These are phyloP conservation scores for Borealophlyctis nickersoniae DNA, from an alignment of 192 early-diverging fungal species.

Conservation along the genomic window DNA sequence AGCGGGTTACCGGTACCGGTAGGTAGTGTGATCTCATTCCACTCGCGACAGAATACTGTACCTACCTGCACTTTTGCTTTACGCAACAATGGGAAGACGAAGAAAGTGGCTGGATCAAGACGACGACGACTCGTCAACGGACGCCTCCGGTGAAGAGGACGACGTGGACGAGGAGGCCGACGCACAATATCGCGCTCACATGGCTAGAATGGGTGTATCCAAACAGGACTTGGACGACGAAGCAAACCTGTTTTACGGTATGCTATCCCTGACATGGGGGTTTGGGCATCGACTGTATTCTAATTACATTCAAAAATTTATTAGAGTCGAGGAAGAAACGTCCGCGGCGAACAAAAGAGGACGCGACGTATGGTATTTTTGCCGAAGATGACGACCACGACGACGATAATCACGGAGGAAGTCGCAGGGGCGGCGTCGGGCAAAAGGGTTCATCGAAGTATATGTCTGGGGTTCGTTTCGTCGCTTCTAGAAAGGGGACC, in stretches of 20 bases:
- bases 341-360: slow-evolving; percentile 54
- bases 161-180: not conserved
- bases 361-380: slow-evolving; percentile 58
- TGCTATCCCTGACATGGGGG: too few species aligned
- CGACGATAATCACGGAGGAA: not conserved
- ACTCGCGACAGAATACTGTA: too few species aligned
- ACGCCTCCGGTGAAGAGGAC: not conserved
- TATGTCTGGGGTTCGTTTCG: slow-evolving; percentile 13
- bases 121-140: not conserved
- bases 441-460: slow-evolving; percentile 5
- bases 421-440: not conserved
- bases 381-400: slow-evolving; percentile 43
- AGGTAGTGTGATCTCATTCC: too few species aligned
- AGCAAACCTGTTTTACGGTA: too few species aligned
- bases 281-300: too few species aligned
- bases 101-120: not conserved
- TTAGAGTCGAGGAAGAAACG: not conserved
- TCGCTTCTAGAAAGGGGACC: not conserved
- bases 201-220: not conserved
- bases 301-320: too few species aligned
- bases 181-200: not conserved
- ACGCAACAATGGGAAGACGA: slow-evolving; percentile 3
- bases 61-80: too few species aligned
- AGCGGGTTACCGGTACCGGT: too few species aligned
- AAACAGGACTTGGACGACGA: not conserved